Conservation (phyloP, 2,329 filamentous ascomycete genomes). For the Mollisia scopiformis region DNA sequence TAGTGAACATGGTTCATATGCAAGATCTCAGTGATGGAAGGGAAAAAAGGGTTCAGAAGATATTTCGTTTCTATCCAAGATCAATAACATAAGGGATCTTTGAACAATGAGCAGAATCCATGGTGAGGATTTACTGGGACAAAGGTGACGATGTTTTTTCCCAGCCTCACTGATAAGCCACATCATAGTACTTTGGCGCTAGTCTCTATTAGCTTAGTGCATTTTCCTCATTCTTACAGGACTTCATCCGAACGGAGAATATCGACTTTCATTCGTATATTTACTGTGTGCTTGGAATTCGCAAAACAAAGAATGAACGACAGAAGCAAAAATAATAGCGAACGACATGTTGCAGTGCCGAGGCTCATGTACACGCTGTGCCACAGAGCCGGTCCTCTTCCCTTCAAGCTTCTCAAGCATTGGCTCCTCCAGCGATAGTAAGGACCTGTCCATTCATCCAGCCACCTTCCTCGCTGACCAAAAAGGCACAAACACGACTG, state of each 20-base stretch:
- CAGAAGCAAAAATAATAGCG: no score
- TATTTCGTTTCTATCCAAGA: neutral
- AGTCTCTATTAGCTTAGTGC: neutral
- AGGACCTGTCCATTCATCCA: slow-evolving; percentile 33
- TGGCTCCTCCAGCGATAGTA: neutral
- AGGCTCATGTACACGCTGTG: neutral
- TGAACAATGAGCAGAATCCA: no score
- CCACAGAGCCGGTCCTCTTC: neutral
- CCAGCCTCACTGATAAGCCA: neutral
- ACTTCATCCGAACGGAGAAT: neutral
- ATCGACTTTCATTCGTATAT: no score
- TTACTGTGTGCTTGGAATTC: no score
- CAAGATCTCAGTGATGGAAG: neutral
- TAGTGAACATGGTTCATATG: slow-evolving; percentile 18
- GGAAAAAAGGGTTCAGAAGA: neutral
- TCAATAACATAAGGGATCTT: no score
- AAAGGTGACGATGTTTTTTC: neutral
- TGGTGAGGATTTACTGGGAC: neutral
- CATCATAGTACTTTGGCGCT: no score
- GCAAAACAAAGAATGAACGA: no score
- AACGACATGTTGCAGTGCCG: no score
- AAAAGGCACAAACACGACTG: slow-evolving; percentile 63
- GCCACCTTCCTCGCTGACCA: slow-evolving; percentile 59
- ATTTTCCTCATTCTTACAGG: neutral
- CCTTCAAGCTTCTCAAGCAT: neutral